A percentile compares a stretch with the other conserved stretches of the same genome.
These are phyloP conservation scores for Lathyrus tuberosus DNA, from an alignment of 306 rosid species.

Conservation along the genomic window DNA sequence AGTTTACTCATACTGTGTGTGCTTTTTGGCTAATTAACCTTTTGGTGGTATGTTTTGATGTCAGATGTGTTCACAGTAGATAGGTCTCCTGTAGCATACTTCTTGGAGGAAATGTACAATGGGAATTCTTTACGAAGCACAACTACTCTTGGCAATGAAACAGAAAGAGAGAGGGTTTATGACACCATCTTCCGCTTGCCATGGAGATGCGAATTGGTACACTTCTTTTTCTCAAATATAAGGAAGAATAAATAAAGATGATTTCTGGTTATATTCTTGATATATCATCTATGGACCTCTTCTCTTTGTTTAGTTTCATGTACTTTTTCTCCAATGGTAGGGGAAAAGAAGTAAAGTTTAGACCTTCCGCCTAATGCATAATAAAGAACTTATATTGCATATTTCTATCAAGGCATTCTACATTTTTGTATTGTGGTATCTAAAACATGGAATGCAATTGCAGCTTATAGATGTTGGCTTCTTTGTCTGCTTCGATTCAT, in stretches of 20 bases:
- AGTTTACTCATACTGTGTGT: slow-evolving; percentile 2
- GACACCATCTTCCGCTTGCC: slow-evolving; percentile 97
- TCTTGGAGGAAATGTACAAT: slow-evolving; percentile 80
- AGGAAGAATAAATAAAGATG: background rate
- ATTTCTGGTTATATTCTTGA: slow-evolving; percentile 33
- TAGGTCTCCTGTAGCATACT: slow-evolving; percentile 71
- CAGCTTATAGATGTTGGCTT: slow-evolving; percentile 98
- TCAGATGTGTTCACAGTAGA: slow-evolving; percentile 67
- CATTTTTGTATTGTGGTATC: slow-evolving; percentile 37
- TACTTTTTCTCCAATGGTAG: slow-evolving; percentile 20
- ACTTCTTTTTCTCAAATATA: slow-evolving; percentile 35
- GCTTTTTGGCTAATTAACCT: slow-evolving; percentile 23
- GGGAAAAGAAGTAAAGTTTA: slow-evolving; percentile 4
- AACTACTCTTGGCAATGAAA: slow-evolving; percentile 82
- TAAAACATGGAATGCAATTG: slow-evolving; percentile 49
- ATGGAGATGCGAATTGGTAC: slow-evolving; percentile 99
- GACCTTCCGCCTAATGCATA: slow-evolving; percentile 11
- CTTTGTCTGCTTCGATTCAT: slow-evolving; percentile 96
- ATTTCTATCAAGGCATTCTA: slow-evolving; percentile 32
- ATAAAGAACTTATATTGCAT: slow-evolving; percentile 37
- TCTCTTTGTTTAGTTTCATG: slow-evolving; percentile 29
- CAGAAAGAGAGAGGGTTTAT: slow-evolving; percentile 91
- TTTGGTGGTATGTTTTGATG: slow-evolving; percentile 36
- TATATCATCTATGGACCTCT: slow-evolving; percentile 33
- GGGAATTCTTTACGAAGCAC: slow-evolving; percentile 91